Evolutionary conservation across 2,329 filamentous ascomycete species (phyloP).

Genomic region (Ophiocordyceps camponoti-saundersi): DNA sequence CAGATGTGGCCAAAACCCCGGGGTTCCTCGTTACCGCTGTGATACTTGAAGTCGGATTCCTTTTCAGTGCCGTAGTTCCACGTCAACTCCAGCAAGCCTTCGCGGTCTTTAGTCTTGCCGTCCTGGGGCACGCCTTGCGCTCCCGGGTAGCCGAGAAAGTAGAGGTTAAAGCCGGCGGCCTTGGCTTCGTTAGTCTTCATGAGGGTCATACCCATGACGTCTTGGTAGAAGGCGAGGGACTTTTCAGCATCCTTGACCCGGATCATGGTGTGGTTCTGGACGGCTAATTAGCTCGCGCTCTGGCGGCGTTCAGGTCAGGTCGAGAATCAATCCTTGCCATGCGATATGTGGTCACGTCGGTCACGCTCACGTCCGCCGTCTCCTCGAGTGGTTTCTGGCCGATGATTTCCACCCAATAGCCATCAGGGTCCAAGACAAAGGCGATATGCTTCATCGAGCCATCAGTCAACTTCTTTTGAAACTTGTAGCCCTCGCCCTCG

Average conservation of each 20-base stretch:
- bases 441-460: slow-evolving; percentile 79
- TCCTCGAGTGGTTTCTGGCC: slow-evolving; percentile 55
- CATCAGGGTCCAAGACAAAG: slow-evolving; percentile 77
- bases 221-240: slow-evolving; percentile 66
- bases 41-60: slow-evolving; percentile 68
- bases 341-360: slow-evolving; percentile 60
- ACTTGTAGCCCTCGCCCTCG: slow-evolving; percentile 77
- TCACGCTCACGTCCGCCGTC: slow-evolving; percentile 54
- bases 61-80: slow-evolving; percentile 79
- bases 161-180: slow-evolving; percentile 67
- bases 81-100: slow-evolving; percentile 80
- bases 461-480: slow-evolving; percentile 88
- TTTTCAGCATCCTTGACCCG: slow-evolving; percentile 70
- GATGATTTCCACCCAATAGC: slow-evolving; percentile 75
- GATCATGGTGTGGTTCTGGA: slow-evolving; percentile 79
- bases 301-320: background rate
- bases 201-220: slow-evolving; percentile 76
- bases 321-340: slow-evolving; percentile 26
- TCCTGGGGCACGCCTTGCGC: slow-evolving; percentile 33
- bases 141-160: slow-evolving; percentile 72
- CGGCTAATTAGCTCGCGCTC: background rate
- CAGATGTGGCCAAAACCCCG: slow-evolving; percentile 93
- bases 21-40: slow-evolving; percentile 80
- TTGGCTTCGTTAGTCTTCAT: slow-evolving; percentile 55
- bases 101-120: slow-evolving; percentile 44